Evolutionary conservation across 179 eudicot species (phyloP).

Genomic region (Spinacia oleracea): DNA sequence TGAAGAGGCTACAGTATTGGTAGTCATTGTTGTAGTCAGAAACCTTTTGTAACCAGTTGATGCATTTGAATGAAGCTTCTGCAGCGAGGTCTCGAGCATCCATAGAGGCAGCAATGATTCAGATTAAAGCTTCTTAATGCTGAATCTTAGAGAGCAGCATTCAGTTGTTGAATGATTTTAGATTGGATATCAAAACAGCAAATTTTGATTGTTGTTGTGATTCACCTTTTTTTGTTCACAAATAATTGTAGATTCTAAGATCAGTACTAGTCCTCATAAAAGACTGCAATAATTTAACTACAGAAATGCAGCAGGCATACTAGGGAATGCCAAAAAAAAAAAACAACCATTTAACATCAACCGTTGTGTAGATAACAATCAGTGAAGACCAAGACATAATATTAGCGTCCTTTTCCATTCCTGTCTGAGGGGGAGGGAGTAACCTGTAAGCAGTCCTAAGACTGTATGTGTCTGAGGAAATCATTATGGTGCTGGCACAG

Average conservation of each 20-base stretch:
- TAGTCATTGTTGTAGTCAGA: background rate
- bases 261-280: background rate
- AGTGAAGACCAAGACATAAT: background rate
- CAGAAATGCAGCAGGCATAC: background rate
- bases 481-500: background rate
- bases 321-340: background rate
- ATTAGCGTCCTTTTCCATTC: background rate
- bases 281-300: background rate
- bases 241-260: background rate
- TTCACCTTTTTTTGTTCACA: background rate
- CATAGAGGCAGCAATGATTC: background rate
- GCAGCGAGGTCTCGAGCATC: background rate
- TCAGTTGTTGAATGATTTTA: background rate
- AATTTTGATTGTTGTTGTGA: background rate
- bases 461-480: background rate
- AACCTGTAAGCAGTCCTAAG: background rate
- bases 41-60: background rate
- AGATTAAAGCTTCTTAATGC: background rate
- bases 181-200: background rate
- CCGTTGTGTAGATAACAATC: background rate
- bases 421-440: background rate
- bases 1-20: background rate
- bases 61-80: background rate
- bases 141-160: background rate
- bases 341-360: background rate